These are phyloP conservation scores for Camellia oleifera DNA, from an alignment of 179 eudicot genomes.

Conservation along the genomic window DNA sequence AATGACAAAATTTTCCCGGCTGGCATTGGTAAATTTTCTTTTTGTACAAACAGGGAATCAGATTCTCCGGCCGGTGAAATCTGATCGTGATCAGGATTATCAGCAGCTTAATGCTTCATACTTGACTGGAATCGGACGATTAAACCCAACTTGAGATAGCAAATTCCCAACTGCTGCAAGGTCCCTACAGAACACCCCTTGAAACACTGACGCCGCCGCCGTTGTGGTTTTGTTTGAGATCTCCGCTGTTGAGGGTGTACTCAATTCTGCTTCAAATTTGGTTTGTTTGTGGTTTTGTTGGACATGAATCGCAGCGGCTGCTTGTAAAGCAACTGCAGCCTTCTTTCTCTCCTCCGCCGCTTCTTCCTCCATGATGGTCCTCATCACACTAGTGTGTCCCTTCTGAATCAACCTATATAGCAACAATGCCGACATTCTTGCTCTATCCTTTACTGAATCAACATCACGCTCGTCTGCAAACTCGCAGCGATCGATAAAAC, in stretches of 20 bases:
- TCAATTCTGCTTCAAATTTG: slow-evolving; percentile 15
- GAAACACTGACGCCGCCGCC: slow-evolving; percentile 24
- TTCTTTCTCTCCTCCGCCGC: slow-evolving; percentile 51
- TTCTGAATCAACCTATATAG: slow-evolving; percentile 73
- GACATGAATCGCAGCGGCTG: slow-evolving; percentile 28
- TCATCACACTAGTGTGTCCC: slow-evolving; percentile 56
- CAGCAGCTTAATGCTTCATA: slow-evolving; percentile 88
- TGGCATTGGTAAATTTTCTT: neutral
- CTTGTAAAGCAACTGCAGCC: slow-evolving; percentile 50
- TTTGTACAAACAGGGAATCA: slow-evolving; percentile 18
- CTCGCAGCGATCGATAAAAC: slow-evolving; percentile 77
- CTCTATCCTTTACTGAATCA: slow-evolving; percentile 71
- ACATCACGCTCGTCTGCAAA: slow-evolving; percentile 65
- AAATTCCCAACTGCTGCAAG: slow-evolving; percentile 72
- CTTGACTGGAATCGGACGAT: slow-evolving; percentile 67
- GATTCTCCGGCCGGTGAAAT: neutral
- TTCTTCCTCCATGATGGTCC: slow-evolving; percentile 56
- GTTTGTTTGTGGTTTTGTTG: slow-evolving; percentile 31
- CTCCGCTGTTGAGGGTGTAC: neutral
- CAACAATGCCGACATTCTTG: slow-evolving; percentile 62
- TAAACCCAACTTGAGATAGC: slow-evolving; percentile 79
- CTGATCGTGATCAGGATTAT: slow-evolving; percentile 3
- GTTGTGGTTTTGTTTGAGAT: slow-evolving; percentile 17
- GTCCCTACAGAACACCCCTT: slow-evolving; percentile 86
- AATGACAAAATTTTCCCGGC: slow-evolving; percentile 18